phyloP scores from a whole-genome alignment of 495 filamentous ascomycete species.

The Xylaria acuta region DNA sequence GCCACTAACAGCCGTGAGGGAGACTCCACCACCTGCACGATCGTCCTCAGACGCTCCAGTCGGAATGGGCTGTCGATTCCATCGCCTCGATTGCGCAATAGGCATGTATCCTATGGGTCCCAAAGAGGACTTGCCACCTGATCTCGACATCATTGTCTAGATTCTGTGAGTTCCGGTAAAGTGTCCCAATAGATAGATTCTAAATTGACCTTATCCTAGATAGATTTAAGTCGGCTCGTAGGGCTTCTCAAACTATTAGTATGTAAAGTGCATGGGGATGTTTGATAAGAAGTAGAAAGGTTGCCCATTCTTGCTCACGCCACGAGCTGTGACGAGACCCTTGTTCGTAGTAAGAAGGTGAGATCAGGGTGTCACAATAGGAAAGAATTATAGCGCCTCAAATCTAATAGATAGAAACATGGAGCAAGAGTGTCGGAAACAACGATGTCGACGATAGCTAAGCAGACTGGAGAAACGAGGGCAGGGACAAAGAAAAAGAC shows the following conservation, averaged over 20 bases:
- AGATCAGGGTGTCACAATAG: neutral
- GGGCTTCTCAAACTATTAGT: neutral
- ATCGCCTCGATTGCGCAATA: neutral
- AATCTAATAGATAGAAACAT: neutral
- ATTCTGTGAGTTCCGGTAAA: neutral
- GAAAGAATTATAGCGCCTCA: neutral
- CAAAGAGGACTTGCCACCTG: neutral
- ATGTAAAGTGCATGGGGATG: neutral
- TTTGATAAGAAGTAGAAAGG: neutral
- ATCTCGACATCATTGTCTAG: neutral
- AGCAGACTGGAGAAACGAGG: neutral
- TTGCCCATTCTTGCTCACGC: neutral
- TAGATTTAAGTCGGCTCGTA: no score
- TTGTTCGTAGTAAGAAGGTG: neutral
- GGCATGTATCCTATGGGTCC: neutral
- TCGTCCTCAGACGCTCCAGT: conserved; percentile 15
- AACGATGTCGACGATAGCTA: neutral
- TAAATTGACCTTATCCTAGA: neutral
- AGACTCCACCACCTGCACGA: conserved; percentile 11
- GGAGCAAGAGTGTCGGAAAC: neutral
- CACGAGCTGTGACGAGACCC: neutral
- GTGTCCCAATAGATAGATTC: neutral
- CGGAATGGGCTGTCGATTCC: conserved; percentile 4
- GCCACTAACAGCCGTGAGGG: neutral
- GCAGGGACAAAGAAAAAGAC: neutral